These are phyloP conservation scores for Colletotrichum coccodes DNA, from an alignment of 2,329 filamentous ascomycete species.

Conservation along the genomic window DNA sequence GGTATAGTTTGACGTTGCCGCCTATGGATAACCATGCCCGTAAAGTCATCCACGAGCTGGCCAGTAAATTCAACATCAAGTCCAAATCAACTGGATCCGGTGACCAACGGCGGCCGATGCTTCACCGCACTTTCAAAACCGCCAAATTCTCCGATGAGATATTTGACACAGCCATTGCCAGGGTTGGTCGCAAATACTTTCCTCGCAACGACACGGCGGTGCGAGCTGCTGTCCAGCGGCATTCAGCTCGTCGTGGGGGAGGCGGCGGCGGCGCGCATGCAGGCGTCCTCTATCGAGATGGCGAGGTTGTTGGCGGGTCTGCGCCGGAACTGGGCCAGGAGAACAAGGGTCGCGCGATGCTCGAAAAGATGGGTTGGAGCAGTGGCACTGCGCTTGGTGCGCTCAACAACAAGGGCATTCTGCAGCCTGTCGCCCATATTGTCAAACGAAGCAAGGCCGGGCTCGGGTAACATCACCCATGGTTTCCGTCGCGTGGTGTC, in stretches of 20 bases:
- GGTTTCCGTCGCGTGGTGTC: no score
- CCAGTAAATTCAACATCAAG: slow-evolving; percentile 78
- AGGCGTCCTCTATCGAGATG: slow-evolving; percentile 76
- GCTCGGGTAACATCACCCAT: slow-evolving; percentile 65
- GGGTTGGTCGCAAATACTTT: slow-evolving; percentile 65
- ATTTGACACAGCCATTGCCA: slow-evolving; percentile 59
- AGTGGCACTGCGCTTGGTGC: slow-evolving; percentile 86
- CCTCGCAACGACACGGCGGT: slow-evolving; percentile 56
- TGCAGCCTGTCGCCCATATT: slow-evolving; percentile 85
- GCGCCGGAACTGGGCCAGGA: slow-evolving; percentile 85
- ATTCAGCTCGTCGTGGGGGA: slow-evolving; percentile 28
- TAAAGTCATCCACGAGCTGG: slow-evolving; percentile 83
- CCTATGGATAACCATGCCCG: slow-evolving; percentile 85
- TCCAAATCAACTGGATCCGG: slow-evolving; percentile 86
- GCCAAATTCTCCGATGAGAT: slow-evolving; percentile 66
- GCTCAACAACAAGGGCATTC: slow-evolving; percentile 85
- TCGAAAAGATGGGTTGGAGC: slow-evolving; percentile 98
- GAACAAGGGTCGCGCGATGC: slow-evolving; percentile 86
- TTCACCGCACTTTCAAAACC: slow-evolving; percentile 80
- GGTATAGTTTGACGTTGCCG: slow-evolving; percentile 74
- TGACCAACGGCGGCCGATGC: slow-evolving; percentile 76
- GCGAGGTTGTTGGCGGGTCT: slow-evolving; percentile 86
- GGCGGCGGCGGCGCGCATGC: slow-evolving; percentile 40
- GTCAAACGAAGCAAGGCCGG: slow-evolving; percentile 90
- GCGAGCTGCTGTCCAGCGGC: slow-evolving; percentile 1